Percentiles rank a stretch among this genome's conserved stretches.
Conservation (phyloP, 768 basidiomycete genomes). For the Lepiota subincarnata region DNA sequence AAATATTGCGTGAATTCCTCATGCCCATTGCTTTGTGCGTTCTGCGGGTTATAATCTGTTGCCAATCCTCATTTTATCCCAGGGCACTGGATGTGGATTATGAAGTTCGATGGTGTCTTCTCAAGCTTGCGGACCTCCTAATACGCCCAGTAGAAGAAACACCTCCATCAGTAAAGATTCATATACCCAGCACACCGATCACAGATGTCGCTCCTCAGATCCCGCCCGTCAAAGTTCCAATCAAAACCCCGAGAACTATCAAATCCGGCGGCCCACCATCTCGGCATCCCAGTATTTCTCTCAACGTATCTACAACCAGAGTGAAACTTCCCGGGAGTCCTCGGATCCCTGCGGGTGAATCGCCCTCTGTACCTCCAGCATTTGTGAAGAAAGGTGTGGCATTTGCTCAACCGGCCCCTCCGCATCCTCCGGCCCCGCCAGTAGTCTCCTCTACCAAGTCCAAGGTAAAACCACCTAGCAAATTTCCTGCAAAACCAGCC, state of each 20-base stretch:
- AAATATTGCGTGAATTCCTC: constrained; percentile 71
- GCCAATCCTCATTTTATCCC: constrained; percentile 8
- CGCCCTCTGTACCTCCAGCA: constrained; percentile 28
- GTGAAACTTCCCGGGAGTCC: constrained; percentile 50
- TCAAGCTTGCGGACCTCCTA: constrained; percentile 88
- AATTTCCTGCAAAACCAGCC: constrained; percentile 34
- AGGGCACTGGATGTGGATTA: constrained; percentile 78
- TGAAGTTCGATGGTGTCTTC: constrained; percentile 85
- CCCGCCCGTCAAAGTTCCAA: constrained; percentile 47
- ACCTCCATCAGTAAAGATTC: constrained; percentile 82
- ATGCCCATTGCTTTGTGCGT: constrained; percentile 78
- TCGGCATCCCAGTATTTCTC: constrained; percentile 36
- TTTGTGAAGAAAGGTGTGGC: constrained; percentile 30
- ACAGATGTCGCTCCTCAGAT: constrained; percentile 54
- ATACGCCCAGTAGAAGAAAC: constrained; percentile 81
- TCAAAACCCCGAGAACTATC: constrained; percentile 36
- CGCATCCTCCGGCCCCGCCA: constrained; percentile 15
- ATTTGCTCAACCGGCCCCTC: constrained; percentile 33
- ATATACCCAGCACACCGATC: constrained; percentile 71
- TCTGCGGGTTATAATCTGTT: constrained; percentile 18
- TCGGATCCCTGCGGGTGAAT: constrained; percentile 21
- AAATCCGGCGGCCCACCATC: constrained; percentile 35
- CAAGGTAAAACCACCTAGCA: constrained; percentile 21
- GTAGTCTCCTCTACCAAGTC: constrained; percentile 18
- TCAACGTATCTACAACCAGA: constrained; percentile 42